Evolutionary conservation across 371 early-diverging fungal species (phyloP).

Genomic region (Scutellospora calospora): DNA sequence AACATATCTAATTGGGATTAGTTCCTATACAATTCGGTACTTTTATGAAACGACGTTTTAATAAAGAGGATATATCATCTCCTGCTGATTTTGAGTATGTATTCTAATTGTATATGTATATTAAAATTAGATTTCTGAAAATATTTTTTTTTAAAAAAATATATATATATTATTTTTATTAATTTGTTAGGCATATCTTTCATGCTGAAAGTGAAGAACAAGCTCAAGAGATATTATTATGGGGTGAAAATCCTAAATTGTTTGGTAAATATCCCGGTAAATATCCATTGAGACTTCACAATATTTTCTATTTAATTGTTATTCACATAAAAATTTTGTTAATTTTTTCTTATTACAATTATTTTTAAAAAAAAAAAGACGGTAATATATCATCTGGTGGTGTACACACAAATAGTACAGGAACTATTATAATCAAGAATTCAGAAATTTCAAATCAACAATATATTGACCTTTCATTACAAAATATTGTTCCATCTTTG

Average conservation of each 20-base stretch:
- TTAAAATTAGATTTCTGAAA: no score
- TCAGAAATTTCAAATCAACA: constrained; percentile 17
- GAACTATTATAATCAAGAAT: constrained; percentile 36
- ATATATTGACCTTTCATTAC: constrained; percentile 8
- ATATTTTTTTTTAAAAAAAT: no score
- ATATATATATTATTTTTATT: neutral
- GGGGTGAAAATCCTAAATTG: constrained; percentile 50
- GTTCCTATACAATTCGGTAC: constrained; percentile 41
- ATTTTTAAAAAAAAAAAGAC: no score
- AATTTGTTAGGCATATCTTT: constrained; percentile 47
- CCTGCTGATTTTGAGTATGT: constrained; percentile 53
- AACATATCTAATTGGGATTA: neutral
- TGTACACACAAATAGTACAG: neutral
- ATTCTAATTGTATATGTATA: neutral
- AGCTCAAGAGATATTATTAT: constrained; percentile 50
- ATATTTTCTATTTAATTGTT: no score
- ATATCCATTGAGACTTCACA: no score
- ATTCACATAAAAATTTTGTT: no score
- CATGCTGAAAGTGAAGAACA: constrained; percentile 55
- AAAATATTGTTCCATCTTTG: constrained; percentile 52
- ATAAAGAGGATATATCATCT: constrained; percentile 48
- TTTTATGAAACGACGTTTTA: constrained; percentile 42
- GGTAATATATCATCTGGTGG: neutral
- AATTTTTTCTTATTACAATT: no score
- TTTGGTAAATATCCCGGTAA: constrained; percentile 50